phyloP scores from a whole-genome alignment of 768 basidiomycete genomes.

The Hypholoma fasciculare region DNA sequence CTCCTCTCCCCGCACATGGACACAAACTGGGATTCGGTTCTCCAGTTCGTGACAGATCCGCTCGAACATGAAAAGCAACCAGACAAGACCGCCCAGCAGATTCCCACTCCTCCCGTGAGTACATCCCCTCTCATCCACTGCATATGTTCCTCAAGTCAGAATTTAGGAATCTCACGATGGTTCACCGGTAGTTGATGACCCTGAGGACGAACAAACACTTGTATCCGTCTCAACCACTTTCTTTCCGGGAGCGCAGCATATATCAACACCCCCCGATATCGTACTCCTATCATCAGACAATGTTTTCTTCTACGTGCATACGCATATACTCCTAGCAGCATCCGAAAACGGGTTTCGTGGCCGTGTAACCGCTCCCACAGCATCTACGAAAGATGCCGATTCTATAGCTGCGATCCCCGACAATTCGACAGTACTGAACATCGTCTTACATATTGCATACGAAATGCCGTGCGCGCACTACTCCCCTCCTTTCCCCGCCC shows the following conservation, averaged over 20 bases:
- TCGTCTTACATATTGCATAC: conserved; percentile 74
- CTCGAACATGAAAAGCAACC: conserved; percentile 40
- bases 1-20: conserved; percentile 32
- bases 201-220: conserved; percentile 35
- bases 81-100: conserved; percentile 32
- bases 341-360: conserved; percentile 68
- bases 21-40: conserved; percentile 61
- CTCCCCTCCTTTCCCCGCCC: conserved; percentile 61
- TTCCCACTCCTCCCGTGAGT: conserved; percentile 69
- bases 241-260: conserved; percentile 65
- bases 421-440: conserved; percentile 61
- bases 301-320: conserved; percentile 85
- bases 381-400: conserved; percentile 42
- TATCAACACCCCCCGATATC: conserved; percentile 57
- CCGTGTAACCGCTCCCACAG: conserved; percentile 47
- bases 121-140: not conserved
- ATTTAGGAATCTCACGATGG: conserved; percentile 46
- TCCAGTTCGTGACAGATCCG: conserved; percentile 57
- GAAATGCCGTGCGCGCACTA: conserved; percentile 75
- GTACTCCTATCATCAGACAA: conserved; percentile 71
- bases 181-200: conserved; percentile 40
- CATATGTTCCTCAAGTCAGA: conserved; percentile 1
- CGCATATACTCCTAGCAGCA: conserved; percentile 50
- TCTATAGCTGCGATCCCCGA: conserved; percentile 63
- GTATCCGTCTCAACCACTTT: conserved; percentile 86